These are phyloP conservation scores for Xylaria sp. DNA, from an alignment of 2,329 filamentous ascomycete genomes.

Conservation along the genomic window DNA sequence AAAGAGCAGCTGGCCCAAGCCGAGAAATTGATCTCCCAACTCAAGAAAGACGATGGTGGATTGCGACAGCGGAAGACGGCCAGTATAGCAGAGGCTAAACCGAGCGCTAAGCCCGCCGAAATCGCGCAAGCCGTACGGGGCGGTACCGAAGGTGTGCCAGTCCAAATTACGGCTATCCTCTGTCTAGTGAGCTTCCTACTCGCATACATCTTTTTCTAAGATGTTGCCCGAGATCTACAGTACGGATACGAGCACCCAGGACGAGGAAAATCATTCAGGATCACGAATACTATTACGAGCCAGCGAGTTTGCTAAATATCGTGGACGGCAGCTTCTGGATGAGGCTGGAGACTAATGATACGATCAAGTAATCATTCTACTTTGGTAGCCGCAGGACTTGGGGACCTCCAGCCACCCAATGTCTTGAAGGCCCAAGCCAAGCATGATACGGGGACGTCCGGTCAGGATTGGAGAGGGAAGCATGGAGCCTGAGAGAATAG, in stretches of 20 bases:
- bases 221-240: constrained; percentile 15
- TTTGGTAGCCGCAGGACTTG: not conserved
- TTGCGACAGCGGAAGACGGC: constrained; percentile 80
- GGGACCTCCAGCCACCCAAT: not conserved
- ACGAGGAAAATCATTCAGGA: constrained; percentile 1
- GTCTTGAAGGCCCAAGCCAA: constrained; percentile 8
- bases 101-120: constrained; percentile 46
- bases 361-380: constrained; percentile 7
- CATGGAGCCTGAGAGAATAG: not conserved
- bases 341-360: constrained; percentile 3
- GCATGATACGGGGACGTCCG: constrained; percentile 2
- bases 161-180: constrained; percentile 81
- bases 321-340: not conserved
- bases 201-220: constrained; percentile 95
- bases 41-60: constrained; percentile 71
- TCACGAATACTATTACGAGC: constrained; percentile 7
- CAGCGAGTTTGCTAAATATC: not conserved
- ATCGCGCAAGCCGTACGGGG: constrained; percentile 59
- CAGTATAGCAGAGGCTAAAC: constrained; percentile 57
- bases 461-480: constrained; percentile 3
- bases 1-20: constrained; percentile 77
- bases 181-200: constrained; percentile 91
- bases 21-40: constrained; percentile 71
- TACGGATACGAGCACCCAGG: not conserved
- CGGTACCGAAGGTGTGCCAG: constrained; percentile 78